Evolutionary conservation across 352 stramenopile species (phyloP).

Genomic region (Phytophthora agathidicida): DNA sequence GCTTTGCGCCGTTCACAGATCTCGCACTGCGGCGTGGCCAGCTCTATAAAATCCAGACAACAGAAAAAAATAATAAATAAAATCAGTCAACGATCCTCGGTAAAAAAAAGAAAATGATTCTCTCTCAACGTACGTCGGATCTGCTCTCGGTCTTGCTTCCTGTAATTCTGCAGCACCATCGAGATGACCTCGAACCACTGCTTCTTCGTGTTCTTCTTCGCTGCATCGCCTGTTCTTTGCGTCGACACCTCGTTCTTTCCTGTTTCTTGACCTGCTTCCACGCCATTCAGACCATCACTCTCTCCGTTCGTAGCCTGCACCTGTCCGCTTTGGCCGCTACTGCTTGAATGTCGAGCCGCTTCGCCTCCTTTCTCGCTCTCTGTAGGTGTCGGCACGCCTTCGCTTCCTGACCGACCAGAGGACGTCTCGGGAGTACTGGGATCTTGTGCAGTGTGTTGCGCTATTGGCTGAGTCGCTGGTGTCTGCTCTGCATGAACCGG

Average conservation of each 20-base stretch:
- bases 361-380: constrained; percentile 10
- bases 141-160: constrained; percentile 27
- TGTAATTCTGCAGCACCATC: constrained; percentile 36
- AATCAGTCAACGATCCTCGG: background rate
- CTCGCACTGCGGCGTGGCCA: constrained; percentile 30
- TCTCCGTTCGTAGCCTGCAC: too few species aligned
- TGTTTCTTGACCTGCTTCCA: background rate
- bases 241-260: too few species aligned
- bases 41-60: constrained; percentile 14
- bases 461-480: background rate
- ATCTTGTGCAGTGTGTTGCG: background rate
- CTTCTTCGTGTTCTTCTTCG: background rate
- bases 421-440: constrained; percentile 7
- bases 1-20: constrained; percentile 16
- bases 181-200: constrained; percentile 42
- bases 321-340: background rate
- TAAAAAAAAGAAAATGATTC: background rate
- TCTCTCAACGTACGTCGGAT: constrained; percentile 28
- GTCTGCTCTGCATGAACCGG: too few species aligned
- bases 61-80: background rate
- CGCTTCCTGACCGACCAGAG: constrained; percentile 7
- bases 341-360: background rate
- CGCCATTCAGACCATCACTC: background rate
- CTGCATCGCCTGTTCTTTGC: background rate
- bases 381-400: background rate